Base-by-base conservation (phyloP, 148 eudicot genomes). In the Chenopodium suecicum region DNA sequence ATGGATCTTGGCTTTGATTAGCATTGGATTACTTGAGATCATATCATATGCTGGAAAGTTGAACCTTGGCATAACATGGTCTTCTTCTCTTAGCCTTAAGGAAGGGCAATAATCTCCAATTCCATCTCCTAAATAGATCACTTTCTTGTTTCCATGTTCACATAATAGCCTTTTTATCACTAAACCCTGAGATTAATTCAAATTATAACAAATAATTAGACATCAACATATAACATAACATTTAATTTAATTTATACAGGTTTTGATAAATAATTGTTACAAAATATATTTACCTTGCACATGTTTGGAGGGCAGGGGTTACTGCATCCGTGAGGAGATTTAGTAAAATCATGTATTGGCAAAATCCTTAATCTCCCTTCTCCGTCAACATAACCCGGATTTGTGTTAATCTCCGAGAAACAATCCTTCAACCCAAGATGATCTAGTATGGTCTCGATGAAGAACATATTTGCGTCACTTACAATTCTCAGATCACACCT, bases 281-380 rank as follows among this genome's bases (percentile, higher is more conserved):
- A 3, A 54, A 12, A 54, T 54, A 54, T 16, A 54, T 54, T 16
- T 79, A 88, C 98, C 98, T 94, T 94, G 92, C 98, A 94, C 98
- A 94, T 91, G 79, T 94, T 92, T 23, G 97, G 98, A 80, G 98
- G 98, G 83, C 98, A 94, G 37, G 81, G 90, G 65, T 66, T 48
- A 81, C 91, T 89, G 64, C 82, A 80, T 12, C 93, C 92, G 82
- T 91, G 94, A 77, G 89, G 64, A 69, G 88, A 86, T 6, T 76
- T 78, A 37, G 80, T 86, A 44, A 91, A 91, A 84, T 92, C 97
- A 86, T 90, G 90, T 80, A 25, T 87, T 73, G 95, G 94, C 1
- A 73, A 76, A n/a, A 94, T 94, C 74, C 92, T 89, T 0, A 94
- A 82, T 79, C 92, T 87, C 70, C 97, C 95, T 81, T 85, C 85